Evolutionary conservation across 768 basidiomycete genomes (phyloP), one percentile per base, ranked within the genome.

Genomic region (Daedaleopsis sinensis): DNA sequence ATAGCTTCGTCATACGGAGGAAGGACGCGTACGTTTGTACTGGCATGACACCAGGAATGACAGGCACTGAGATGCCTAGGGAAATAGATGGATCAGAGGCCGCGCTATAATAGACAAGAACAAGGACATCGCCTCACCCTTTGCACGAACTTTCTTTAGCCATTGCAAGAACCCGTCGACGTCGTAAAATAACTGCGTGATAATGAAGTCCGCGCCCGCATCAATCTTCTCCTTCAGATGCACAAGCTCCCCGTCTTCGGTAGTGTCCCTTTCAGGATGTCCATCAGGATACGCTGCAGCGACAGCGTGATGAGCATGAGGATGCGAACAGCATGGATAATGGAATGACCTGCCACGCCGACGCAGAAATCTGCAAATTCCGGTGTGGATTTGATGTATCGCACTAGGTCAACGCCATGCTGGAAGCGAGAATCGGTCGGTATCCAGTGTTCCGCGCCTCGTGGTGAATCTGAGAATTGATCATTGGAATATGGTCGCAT

Each of bases 171-270:
- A 98, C 16, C 83, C 82, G 52, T 94, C 88, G n/a, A 90, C 85
- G 71, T 99, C 96, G 76, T 98, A 99, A 75, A 99, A 99, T 7
- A 98, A 80, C 68, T 99, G 97, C 0, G 97, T 98, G 53, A 98
- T 80, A 62, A 99, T 92, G 72, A 94, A 98, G 69, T 98, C 92
- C 2, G 96, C 96, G 16, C 97, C 97, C 0, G 93, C 94, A 67
- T 96, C 89, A 42, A 97, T 87, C 73, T 98, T 99, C 47, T 82
- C 81, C 72, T 91, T 93, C 58, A 99, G 79, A 67, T 87, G 79
- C 1, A 82, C 77, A 18, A 98, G 76, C 68, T 90, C 84, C 44
- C 77, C 73, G 55, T 89, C 87, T 69, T 88, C 87, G 55, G 81
- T 79, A 3, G 78, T 71, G 10, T 76, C 72, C 43, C 79, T 80